phyloP scores from a whole-genome alignment of 2,329 filamentous ascomycete genomes.

The Calonectria fujianensis region DNA sequence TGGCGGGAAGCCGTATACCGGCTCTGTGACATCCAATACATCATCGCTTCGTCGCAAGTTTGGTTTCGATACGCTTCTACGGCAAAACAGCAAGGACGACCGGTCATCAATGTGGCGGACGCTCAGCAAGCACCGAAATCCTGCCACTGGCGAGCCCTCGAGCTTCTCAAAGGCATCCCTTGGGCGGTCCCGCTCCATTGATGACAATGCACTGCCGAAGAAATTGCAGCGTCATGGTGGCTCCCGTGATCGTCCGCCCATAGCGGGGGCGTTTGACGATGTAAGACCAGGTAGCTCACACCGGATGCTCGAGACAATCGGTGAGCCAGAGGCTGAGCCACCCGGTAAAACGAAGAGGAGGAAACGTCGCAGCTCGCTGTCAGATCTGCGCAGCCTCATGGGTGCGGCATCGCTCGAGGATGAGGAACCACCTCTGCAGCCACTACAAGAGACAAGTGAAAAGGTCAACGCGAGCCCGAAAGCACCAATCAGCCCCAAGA shows the following conservation, averaged over 20 bases:
- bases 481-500: slow-evolving; percentile 60
- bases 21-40: slow-evolving; percentile 88
- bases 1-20: slow-evolving; percentile 77
- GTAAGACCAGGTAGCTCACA: slow-evolving; percentile 75
- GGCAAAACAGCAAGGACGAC: slow-evolving; percentile 87
- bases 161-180: slow-evolving; percentile 81
- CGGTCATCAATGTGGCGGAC: slow-evolving; percentile 88
- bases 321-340: slow-evolving; percentile 71
- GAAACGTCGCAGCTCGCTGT: slow-evolving; percentile 93
- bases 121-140: slow-evolving; percentile 86
- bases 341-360: slow-evolving; percentile 73
- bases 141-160: slow-evolving; percentile 75
- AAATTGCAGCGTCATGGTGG: slow-evolving; percentile 66
- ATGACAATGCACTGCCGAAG: slow-evolving; percentile 73
- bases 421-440: slow-evolving; percentile 62
- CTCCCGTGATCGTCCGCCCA: slow-evolving; percentile 76
- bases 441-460: slow-evolving; percentile 72
- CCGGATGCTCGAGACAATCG: slow-evolving; percentile 75
- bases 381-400: slow-evolving; percentile 85
- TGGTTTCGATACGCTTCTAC: slow-evolving; percentile 83
- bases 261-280: slow-evolving; percentile 79
- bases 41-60: slow-evolving; percentile 91
- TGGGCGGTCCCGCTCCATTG: slow-evolving; percentile 85
- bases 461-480: slow-evolving; percentile 73
- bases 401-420: slow-evolving; percentile 72